Percentiles rank a stretch among this genome's conserved stretches.
These are phyloP conservation scores for Saccharomyces uvarum DNA, from an alignment of 1,139 yeast species.

Conservation along the genomic window DNA sequence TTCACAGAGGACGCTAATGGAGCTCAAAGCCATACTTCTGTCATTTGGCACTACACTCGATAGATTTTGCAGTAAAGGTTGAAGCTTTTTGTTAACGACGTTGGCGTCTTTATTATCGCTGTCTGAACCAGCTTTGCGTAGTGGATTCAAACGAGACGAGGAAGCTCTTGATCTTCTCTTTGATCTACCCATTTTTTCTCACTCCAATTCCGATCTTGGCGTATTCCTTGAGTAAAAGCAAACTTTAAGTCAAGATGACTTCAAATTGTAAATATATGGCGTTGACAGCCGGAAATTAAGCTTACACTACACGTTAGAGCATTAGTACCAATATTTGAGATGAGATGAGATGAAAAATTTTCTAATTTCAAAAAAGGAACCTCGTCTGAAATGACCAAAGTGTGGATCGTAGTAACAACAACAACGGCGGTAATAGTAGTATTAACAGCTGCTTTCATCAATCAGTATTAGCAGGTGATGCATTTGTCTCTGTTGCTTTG, in stretches of 20 bases:
- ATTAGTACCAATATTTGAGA: slow-evolving; percentile 8
- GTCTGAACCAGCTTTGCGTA: slow-evolving; percentile 20
- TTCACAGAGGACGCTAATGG: slow-evolving; percentile 64
- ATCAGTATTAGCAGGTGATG: not conserved
- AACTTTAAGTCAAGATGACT: not conserved
- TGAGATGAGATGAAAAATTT: slow-evolving; percentile 10
- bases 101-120: slow-evolving; percentile 40
- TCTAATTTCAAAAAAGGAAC: not conserved
- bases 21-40: slow-evolving; percentile 67
- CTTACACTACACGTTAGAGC: not conserved
- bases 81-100: slow-evolving; percentile 48
- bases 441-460: not conserved
- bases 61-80: slow-evolving; percentile 62
- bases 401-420: not conserved
- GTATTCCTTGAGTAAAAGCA: not conserved
- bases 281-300: not conserved
- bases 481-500: not conserved
- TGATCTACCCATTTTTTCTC: slow-evolving; percentile 56
- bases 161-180: slow-evolving; percentile 63
- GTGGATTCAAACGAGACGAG: slow-evolving; percentile 46
- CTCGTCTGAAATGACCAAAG: not conserved
- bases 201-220: not conserved
- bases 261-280: not conserved
- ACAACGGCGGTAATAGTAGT: not conserved
- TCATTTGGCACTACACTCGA: slow-evolving; percentile 61